Percentiles rank a stretch among this genome's conserved stretches.
Conservation (phyloP, 2,329 filamentous ascomycete genomes). For the Aspergillus terreus region DNA sequence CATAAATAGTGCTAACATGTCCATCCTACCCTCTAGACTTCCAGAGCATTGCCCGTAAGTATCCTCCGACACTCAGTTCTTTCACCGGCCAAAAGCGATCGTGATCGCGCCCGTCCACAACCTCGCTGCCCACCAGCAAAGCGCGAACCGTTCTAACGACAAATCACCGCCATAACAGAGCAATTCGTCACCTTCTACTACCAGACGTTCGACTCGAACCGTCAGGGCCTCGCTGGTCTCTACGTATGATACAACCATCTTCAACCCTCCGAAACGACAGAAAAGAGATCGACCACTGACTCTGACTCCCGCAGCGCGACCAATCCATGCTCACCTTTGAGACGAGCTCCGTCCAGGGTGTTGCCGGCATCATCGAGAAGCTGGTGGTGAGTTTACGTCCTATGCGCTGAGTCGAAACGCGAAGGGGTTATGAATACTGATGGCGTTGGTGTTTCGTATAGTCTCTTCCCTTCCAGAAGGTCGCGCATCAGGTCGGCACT, state of each 20-base stretch:
- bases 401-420: background rate
- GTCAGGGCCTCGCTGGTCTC: constrained; percentile 62
- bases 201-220: constrained; percentile 74
- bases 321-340: constrained; percentile 95
- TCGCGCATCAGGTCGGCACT: constrained; percentile 73
- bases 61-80: background rate
- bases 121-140: too few relatives aligned
- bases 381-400: constrained; percentile 59
- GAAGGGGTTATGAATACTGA: background rate
- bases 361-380: constrained; percentile 69
- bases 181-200: constrained; percentile 93
- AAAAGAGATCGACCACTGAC: constrained; percentile 7
- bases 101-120: background rate
- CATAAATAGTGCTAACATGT: background rate
- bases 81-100: background rate
- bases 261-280: background rate
- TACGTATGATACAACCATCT: constrained; percentile 62
- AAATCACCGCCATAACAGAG: constrained; percentile 50
- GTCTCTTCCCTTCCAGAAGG: constrained; percentile 75
- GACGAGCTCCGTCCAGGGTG: constrained; percentile 63
- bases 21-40: constrained; percentile 28
- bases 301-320: constrained; percentile 56
- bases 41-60: constrained; percentile 38
- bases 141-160: constrained; percentile 14
- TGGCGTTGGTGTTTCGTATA: constrained; percentile 33